Evolutionary conservation across 176 grass and related monocot species (phyloP).

Genomic region (Secale cereale): DNA sequence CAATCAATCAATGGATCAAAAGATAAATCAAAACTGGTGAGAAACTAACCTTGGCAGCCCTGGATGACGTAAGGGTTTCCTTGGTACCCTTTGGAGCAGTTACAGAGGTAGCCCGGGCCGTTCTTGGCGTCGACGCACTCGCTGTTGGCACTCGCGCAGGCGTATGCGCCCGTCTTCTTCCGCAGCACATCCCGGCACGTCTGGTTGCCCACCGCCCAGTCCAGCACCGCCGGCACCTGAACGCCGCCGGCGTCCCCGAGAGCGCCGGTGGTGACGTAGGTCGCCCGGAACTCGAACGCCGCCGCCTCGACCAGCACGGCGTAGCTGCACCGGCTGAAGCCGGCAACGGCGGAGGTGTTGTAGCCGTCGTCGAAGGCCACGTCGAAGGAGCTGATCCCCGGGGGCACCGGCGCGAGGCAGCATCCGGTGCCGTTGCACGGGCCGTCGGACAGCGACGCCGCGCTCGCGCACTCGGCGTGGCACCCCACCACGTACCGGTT

Average conservation of each 20-base stretch:
- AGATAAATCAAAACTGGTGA: neutral
- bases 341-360: neutral
- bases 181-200: constrained; percentile 22
- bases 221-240: constrained; percentile 24
- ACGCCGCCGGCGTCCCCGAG: neutral
- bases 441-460: neutral
- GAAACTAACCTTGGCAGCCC: constrained; percentile 43
- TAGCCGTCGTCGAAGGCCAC: neutral
- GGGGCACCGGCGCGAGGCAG: constrained; percentile 40
- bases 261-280: constrained; percentile 7
- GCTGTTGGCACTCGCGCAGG: constrained; percentile 27
- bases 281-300: constrained; percentile 20
- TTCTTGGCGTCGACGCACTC: constrained; percentile 27
- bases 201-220: constrained; percentile 36
- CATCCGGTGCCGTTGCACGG: constrained; percentile 47
- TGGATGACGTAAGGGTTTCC: constrained; percentile 44
- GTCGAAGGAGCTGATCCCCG: neutral
- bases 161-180: neutral
- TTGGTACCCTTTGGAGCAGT: constrained; percentile 40
- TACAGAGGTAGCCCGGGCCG: constrained; percentile 49
- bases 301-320: constrained; percentile 39
- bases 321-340: constrained; percentile 28
- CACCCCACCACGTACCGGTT: constrained; percentile 8
- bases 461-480: constrained; percentile 4
- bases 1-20: neutral